Conservation (phyloP, 179 eudicot species). For the Gypsophila paniculata region DNA sequence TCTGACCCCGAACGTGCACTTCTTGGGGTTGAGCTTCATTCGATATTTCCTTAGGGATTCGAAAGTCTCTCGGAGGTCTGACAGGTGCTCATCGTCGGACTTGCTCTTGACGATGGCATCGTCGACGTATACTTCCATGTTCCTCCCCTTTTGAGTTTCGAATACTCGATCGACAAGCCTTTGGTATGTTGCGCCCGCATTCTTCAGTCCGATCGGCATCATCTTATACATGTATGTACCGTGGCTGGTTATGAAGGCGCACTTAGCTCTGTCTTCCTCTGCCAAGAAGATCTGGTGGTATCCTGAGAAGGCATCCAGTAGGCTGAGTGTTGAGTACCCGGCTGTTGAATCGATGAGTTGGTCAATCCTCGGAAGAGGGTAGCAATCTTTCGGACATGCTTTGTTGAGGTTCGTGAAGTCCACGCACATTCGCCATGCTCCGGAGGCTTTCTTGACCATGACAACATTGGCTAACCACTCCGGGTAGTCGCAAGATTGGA, state of each 20-base stretch:
- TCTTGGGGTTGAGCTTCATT: constrained; percentile 1
- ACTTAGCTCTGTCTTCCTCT: not conserved
- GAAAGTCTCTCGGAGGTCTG: not conserved
- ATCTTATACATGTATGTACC: not conserved
- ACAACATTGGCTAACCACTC: no score
- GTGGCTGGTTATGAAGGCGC: not conserved
- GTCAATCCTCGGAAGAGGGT: no score
- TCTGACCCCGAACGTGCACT: not conserved
- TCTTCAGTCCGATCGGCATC: constrained; percentile 4
- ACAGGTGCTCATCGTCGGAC: not conserved
- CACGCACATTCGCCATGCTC: no score
- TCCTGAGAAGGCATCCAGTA: not conserved
- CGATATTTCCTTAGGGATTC: not conserved
- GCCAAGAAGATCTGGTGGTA: not conserved
- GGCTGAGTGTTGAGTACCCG: not conserved
- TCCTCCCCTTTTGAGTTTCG: not conserved
- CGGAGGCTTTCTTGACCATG: no score
- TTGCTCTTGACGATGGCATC: not conserved
- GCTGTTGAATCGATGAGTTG: no score
- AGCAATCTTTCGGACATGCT: no score
- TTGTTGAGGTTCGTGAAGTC: no score
- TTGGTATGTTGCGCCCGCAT: no score
- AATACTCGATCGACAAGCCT: not conserved
- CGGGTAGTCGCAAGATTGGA: not conserved
- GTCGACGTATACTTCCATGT: not conserved